These are phyloP conservation scores for Eucalyptus camaldulensis DNA, from an alignment of 345 rosid genomes.

Conservation along the genomic window DNA sequence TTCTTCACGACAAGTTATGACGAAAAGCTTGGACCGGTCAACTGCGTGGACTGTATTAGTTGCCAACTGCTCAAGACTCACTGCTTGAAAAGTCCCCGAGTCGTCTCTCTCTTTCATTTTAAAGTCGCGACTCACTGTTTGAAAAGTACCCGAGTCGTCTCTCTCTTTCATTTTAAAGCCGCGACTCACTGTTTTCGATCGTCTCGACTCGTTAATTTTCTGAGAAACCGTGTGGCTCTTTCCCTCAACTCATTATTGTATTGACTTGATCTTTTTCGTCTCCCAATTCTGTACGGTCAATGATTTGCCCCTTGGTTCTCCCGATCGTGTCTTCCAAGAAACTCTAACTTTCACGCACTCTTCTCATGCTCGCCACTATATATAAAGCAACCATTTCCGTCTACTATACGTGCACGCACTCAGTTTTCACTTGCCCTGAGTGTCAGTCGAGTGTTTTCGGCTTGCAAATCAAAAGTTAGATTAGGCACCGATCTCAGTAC, in stretches of 20 bases:
- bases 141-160: background rate
- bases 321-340: background rate
- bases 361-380: background rate
- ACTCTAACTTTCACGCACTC: background rate
- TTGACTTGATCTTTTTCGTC: background rate
- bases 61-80: background rate
- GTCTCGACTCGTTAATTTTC: background rate
- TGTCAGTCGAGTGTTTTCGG: background rate
- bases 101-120: no score
- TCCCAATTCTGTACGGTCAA: background rate
- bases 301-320: background rate
- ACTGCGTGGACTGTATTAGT: background rate
- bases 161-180: background rate
- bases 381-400: background rate
- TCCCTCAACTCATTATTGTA: background rate
- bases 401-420: background rate
- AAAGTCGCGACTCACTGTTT: no score
- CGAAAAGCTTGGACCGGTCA: background rate
- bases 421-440: background rate
- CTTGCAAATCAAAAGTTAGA: background rate
- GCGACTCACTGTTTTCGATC: background rate
- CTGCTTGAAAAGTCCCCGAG: background rate
- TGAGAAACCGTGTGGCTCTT: background rate
- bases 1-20: background rate
- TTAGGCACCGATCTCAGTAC: background rate